A percentile compares a stretch with the other conserved stretches of the same genome.
phyloP scores from a whole-genome alignment of 2,329 filamentous ascomycete genomes.

The Ramichloridium luteum region DNA sequence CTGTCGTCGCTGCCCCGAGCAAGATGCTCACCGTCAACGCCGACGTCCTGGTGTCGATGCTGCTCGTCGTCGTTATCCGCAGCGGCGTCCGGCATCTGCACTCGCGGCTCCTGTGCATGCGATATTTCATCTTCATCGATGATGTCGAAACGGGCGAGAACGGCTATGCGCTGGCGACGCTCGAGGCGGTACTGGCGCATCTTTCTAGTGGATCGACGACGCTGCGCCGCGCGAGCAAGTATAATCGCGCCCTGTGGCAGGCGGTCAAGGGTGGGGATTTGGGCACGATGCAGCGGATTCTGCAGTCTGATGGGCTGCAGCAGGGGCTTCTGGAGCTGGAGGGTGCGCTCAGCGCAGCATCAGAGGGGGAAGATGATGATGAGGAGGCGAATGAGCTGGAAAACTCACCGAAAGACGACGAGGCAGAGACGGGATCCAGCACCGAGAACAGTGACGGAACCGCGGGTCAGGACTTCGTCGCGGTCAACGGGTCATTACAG shows the following conservation, averaged over 20 bases:
- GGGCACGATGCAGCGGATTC: constrained; percentile 65
- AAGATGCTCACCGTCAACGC: constrained; percentile 60
- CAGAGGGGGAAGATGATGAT: constrained; percentile 11
- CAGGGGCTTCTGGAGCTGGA: constrained; percentile 51
- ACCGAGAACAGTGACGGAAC: background rate
- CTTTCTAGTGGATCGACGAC: constrained; percentile 70
- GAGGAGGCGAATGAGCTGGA: constrained; percentile 11
- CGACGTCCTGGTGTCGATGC: constrained; percentile 80
- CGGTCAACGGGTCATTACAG: constrained; percentile 41
- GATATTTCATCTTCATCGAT: constrained; percentile 94
- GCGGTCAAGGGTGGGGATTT: constrained; percentile 68
- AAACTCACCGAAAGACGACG: constrained; percentile 3
- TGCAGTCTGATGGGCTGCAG: background rate
- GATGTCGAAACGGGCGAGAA: constrained; percentile 94
- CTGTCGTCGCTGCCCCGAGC: too few species aligned
- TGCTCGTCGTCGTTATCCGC: constrained; percentile 84
- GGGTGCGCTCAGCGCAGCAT: constrained; percentile 5
- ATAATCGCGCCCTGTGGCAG: constrained; percentile 81
- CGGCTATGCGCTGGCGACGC: constrained; percentile 89
- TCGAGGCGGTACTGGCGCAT: constrained; percentile 87
- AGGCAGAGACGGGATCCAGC: too few species aligned
- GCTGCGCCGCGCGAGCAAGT: constrained; percentile 69
- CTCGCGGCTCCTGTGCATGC: constrained; percentile 83
- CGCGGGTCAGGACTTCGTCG: constrained; percentile 19
- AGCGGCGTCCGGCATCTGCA: constrained; percentile 80